Base-by-base conservation (phyloP, 257 asterid species). In the Prunella vulgaris region DNA sequence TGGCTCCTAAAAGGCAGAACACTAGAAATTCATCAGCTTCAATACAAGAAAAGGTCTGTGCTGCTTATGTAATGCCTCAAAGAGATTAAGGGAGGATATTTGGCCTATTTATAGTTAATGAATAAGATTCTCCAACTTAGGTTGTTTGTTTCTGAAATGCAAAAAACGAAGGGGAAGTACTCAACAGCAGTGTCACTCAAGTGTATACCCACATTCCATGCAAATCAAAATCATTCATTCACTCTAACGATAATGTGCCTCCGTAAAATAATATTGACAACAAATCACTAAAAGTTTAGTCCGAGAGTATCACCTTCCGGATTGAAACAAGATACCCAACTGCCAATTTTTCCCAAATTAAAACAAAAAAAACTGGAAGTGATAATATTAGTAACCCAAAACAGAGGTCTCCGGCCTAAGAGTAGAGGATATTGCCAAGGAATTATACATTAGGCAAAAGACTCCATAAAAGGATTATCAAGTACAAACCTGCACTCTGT, bases 21-120 rank as follows among this genome's bases (percentile, higher is more conserved):
- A 48, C 27, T 38, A 51, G 30, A 52, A 66, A 66, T 63, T 63
- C 35, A 21, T 63, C 35, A 63, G 68, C 54, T 35, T 18, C 65
- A 59, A 14, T 28, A 32, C 46, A 59, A 7, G 48, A 17, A 33
- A 21, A 38, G 46, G 68, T 28, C 0, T 15, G 13, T 17, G 44
- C 61, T 15, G 37, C 48, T 49, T 17, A 66, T 66, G 28, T 35
- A 33, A 49, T 66, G 28, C 33, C 48, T 30, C 46, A 15, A 21
- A 48, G 12, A 15, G 60, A 44, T 42, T 48, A 15, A 15, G 15
- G 18, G 48, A 27, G 15, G 60, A 66, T 4, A 20, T 15, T 27
- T 32, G 12, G n/a, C 65, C 65, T 32, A 17, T 46, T 7, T 30
- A 27, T 32, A 32, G 20, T 21, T 30, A 5, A 17, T 8, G 7